Percentiles rank a stretch among this genome's conserved stretches.
phyloP scores from a whole-genome alignment of 2,329 filamentous ascomycete species.

The Graphiopsis chlorocephala region DNA sequence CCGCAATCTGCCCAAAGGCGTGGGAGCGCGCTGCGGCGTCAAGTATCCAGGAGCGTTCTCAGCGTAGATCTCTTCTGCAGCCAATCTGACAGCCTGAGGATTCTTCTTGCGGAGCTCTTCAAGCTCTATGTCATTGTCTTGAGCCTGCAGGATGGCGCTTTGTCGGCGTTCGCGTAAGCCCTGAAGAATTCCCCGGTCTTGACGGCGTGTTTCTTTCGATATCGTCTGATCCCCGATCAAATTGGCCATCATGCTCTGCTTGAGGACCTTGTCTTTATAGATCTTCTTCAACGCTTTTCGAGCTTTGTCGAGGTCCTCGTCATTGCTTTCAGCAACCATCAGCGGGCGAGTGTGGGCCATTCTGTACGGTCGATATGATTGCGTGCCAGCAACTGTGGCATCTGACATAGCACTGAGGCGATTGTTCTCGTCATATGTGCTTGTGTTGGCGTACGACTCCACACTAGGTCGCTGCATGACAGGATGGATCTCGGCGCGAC shows the following conservation, averaged over 20 bases:
- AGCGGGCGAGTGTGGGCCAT: not conserved
- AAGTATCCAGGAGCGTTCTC: not conserved
- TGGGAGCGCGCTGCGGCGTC: not conserved
- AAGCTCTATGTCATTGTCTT: slow-evolving; percentile 12
- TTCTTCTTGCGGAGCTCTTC: slow-evolving; percentile 12
- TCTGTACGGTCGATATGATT: not conserved
- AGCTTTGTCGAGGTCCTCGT: slow-evolving; percentile 1
- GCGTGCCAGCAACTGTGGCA: not conserved
- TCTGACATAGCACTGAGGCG: slow-evolving; percentile 16
- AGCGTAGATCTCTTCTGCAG: not conserved
- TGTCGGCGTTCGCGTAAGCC: not conserved
- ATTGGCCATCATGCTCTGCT: not conserved
- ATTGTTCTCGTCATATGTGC: slow-evolving; percentile 19
- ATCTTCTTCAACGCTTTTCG: slow-evolving; percentile 4
- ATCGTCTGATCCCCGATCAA: too few species aligned
- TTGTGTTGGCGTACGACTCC: slow-evolving; percentile 28
- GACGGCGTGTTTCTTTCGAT: not conserved
- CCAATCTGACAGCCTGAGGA: slow-evolving; percentile 10
- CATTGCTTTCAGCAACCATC: not conserved
- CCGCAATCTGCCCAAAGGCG: not conserved
- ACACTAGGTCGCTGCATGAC: slow-evolving; percentile 16
- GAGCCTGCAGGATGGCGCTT: not conserved
- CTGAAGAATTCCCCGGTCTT: not conserved
- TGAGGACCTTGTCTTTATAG: slow-evolving; percentile 6
- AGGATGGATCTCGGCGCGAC: slow-evolving; percentile 12